phyloP scores from a whole-genome alignment of 2,329 filamentous ascomycete species.

The Madurella mycetomatis region DNA sequence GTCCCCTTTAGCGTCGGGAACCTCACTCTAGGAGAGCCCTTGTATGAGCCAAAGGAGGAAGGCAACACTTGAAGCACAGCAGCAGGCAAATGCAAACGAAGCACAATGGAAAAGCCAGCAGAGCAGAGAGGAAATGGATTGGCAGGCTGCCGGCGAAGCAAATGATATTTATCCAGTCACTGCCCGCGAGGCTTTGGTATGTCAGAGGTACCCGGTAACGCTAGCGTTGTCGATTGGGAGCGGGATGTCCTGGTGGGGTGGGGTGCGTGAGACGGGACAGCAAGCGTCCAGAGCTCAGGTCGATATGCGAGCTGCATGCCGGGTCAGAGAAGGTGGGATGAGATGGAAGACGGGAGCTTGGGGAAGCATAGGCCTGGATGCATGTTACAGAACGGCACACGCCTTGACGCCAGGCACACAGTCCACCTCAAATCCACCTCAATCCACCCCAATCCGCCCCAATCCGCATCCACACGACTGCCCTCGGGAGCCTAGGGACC shows the following conservation, averaged over 20 bases:
- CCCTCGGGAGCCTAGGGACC: constrained; percentile 1
- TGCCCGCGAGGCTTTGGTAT: constrained; percentile 22
- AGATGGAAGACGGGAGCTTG: constrained; percentile 3
- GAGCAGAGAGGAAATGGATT: constrained; percentile 16
- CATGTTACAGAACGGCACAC: constrained; percentile 10
- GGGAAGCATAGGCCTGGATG: not conserved
- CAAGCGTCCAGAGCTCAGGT: constrained; percentile 13
- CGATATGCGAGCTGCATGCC: constrained; percentile 22
- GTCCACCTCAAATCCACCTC: not conserved
- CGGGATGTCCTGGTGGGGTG: constrained; percentile 8
- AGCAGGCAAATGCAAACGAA: constrained; percentile 12
- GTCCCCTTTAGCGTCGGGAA: constrained; percentile 2
- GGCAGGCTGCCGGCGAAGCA: constrained; percentile 19
- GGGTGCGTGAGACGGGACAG: constrained; percentile 5
- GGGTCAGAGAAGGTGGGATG: constrained; percentile 15
- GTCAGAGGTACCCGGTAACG: constrained; percentile 13
- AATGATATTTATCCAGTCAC: constrained; percentile 28
- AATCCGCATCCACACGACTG: constrained; percentile 17
- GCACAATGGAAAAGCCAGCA: constrained; percentile 17
- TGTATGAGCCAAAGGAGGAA: constrained; percentile 14
- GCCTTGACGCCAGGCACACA: constrained; percentile 12
- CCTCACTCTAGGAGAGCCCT: constrained; percentile 10
- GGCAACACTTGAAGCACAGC: constrained; percentile 4
- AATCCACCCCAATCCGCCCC: constrained; percentile 1
- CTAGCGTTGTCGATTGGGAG: constrained; percentile 8